Conservation (phyloP, 2,329 filamentous ascomycete species). For the Trichoderma koningiopsis region DNA sequence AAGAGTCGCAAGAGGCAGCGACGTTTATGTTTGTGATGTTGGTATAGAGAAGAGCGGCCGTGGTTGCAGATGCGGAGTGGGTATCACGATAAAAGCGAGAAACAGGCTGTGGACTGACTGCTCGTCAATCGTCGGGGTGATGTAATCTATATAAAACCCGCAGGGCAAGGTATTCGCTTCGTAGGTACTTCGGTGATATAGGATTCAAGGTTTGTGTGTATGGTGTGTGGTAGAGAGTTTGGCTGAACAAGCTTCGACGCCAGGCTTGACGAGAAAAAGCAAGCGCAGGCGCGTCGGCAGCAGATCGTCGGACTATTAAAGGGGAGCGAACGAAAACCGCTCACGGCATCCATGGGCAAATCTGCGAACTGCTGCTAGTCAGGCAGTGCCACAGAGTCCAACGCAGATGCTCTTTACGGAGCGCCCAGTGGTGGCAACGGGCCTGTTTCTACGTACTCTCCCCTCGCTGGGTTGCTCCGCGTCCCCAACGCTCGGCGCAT, state of each 20-base stretch:
- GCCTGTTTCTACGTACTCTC: background rate
- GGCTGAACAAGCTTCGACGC: constrained; percentile 20
- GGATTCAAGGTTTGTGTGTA: constrained; percentile 3
- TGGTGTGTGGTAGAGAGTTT: background rate
- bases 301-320: constrained; percentile 24
- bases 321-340: constrained; percentile 18
- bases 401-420: constrained; percentile 1
- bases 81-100: background rate
- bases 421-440: constrained; percentile 22
- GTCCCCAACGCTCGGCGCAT: constrained; percentile 16
- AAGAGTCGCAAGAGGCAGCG: background rate
- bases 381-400: background rate
- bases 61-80: background rate
- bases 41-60: background rate
- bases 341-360: constrained; percentile 13
- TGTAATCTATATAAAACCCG: background rate
- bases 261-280: constrained; percentile 8
- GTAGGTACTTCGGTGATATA: background rate
- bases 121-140: background rate
- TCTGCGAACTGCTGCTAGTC: constrained; percentile 22
- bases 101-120: background rate
- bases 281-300: constrained; percentile 21
- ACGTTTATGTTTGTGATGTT: background rate
- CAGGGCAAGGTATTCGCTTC: background rate
- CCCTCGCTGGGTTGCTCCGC: background rate